Conservation (phyloP, 768 basidiomycete genomes). For the Hericium coralloides region DNA sequence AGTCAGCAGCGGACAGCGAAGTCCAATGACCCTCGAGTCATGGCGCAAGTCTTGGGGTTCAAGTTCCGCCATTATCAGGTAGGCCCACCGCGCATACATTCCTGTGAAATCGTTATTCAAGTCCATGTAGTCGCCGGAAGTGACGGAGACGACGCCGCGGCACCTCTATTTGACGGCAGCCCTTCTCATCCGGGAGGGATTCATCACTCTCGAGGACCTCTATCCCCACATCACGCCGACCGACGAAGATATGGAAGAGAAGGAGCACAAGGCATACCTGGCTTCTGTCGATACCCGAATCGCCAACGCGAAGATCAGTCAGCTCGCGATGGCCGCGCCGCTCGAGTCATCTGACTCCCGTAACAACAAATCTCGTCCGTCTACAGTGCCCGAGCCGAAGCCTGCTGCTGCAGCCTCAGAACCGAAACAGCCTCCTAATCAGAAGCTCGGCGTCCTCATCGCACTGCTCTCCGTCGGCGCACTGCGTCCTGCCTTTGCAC, state of each 20-base stretch:
- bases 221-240: slow-evolving; percentile 80
- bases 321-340: slow-evolving; percentile 80
- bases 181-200: slow-evolving; percentile 82
- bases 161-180: slow-evolving; percentile 78
- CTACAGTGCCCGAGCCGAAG: slow-evolving; percentile 30
- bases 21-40: slow-evolving; percentile 42
- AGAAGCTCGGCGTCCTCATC: slow-evolving; percentile 69
- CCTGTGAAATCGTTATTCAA: slow-evolving; percentile 7
- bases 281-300: slow-evolving; percentile 56
- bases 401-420: slow-evolving; percentile 24
- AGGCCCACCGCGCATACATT: not conserved
- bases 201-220: slow-evolving; percentile 79
- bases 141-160: slow-evolving; percentile 52
- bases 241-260: slow-evolving; percentile 66
- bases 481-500: slow-evolving; percentile 63
- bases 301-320: slow-evolving; percentile 59
- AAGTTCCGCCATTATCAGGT: slow-evolving; percentile 93
- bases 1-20: slow-evolving; percentile 13
- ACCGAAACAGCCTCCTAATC: slow-evolving; percentile 45
- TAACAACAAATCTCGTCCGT: slow-evolving; percentile 29
- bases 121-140: slow-evolving; percentile 40
- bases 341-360: slow-evolving; percentile 44
- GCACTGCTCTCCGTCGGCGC: slow-evolving; percentile 87
- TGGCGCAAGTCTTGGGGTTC: slow-evolving; percentile 95
- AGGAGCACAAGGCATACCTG: slow-evolving; percentile 54